A percentile compares a stretch with the other conserved stretches of the same genome.
Evolutionary conservation across 495 filamentous ascomycete genomes (phyloP).

Genomic region (Penicillium egyptiacum): DNA sequence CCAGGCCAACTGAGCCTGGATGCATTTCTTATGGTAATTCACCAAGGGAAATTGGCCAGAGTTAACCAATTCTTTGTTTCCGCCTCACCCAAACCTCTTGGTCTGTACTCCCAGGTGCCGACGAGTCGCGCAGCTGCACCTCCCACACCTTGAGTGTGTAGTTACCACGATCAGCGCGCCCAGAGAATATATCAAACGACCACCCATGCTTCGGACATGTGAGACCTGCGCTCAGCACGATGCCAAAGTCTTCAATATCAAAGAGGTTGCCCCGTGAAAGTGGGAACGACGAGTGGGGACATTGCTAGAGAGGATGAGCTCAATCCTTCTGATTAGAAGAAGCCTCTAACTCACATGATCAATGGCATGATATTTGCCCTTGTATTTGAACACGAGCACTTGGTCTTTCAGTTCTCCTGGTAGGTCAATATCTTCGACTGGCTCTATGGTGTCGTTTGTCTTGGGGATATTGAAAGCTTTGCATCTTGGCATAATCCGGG

Average conservation of each 20-base stretch:
- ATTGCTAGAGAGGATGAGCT: slow-evolving; percentile 46
- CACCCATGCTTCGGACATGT: slow-evolving; percentile 62
- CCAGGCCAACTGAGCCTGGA: background rate
- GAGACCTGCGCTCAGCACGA: slow-evolving; percentile 47
- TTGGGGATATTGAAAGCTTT: slow-evolving; percentile 56
- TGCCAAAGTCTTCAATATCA: slow-evolving; percentile 64
- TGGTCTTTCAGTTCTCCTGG: slow-evolving; percentile 54
- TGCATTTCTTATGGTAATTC: background rate
- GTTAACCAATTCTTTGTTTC: slow-evolving; percentile 41
- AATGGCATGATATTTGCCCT: slow-evolving; percentile 57
- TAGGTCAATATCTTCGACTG: slow-evolving; percentile 39
- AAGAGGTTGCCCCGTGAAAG: slow-evolving; percentile 56
- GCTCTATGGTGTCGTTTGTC: slow-evolving; percentile 28
- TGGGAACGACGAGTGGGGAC: slow-evolving; percentile 59
- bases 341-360: slow-evolving; percentile 52
- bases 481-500: slow-evolving; percentile 44
- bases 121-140: slow-evolving; percentile 50
- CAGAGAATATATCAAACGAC: slow-evolving; percentile 61
- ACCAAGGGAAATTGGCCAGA: background rate
- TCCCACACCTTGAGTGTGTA: slow-evolving; percentile 61
- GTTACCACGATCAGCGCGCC: slow-evolving; percentile 54
- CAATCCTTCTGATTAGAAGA: background rate
- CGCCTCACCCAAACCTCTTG: slow-evolving; percentile 57
- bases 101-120: slow-evolving; percentile 25
- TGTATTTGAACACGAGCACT: slow-evolving; percentile 58